phyloP scores from a whole-genome alignment of 2,329 filamentous ascomycete genomes.

The Aspergillus unguis region DNA sequence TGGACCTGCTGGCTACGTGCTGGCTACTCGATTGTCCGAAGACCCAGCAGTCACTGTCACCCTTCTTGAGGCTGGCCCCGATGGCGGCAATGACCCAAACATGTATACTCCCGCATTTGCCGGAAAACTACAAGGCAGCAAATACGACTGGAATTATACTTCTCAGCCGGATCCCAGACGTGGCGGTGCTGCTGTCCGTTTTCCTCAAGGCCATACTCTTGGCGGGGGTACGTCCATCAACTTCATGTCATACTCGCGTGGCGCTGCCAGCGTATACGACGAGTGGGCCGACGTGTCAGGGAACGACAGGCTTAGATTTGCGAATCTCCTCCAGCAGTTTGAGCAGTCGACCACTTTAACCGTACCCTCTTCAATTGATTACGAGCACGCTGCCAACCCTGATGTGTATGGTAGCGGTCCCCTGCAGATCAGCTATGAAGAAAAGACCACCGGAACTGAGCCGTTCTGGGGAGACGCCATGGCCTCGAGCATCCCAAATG shows the following conservation, averaged over 20 bases:
- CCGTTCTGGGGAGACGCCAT: background rate
- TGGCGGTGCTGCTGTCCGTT: background rate
- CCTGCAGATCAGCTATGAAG: background rate
- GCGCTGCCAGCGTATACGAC: background rate
- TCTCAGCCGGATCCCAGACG: background rate
- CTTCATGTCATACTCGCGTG: constrained; percentile 36
- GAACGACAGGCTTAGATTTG: background rate
- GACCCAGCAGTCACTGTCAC: constrained; percentile 43
- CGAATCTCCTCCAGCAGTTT: background rate
- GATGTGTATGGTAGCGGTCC: background rate
- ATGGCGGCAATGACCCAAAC: constrained; percentile 47
- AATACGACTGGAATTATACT: background rate
- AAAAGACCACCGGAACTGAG: background rate
- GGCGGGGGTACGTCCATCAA: constrained; percentile 59
- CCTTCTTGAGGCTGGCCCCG: constrained; percentile 35
- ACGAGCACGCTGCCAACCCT: background rate
- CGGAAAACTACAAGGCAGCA: background rate
- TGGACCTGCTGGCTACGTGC: constrained; percentile 35
- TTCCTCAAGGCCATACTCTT: constrained; percentile 54
- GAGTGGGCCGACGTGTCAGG: background rate
- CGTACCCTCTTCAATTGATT: background rate
- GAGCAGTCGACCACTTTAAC: background rate
- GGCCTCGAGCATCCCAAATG: background rate
- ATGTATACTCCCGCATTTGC: constrained; percentile 33
- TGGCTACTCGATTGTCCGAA: constrained; percentile 54